Conservation (phyloP, 192 early-diverging fungal genomes). For the Chytriomyces sp. region DNA sequence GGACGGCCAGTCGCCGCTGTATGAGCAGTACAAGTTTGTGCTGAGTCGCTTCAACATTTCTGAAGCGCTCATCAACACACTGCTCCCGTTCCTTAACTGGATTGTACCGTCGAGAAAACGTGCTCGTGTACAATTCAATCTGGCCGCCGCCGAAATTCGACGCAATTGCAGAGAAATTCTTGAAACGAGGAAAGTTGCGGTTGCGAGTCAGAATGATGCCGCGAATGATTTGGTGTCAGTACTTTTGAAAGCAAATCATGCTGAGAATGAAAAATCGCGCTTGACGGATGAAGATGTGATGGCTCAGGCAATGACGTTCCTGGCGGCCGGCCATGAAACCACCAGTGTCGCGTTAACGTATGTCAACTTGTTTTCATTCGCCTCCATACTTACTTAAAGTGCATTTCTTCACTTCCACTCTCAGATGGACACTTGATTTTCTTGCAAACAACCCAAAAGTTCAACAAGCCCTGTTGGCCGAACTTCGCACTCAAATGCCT, state of each 20-base stretch:
- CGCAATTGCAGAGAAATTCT: not conserved
- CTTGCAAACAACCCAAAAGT: conserved; percentile 10
- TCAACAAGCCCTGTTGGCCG: conserved; percentile 5
- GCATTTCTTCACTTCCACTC: no score
- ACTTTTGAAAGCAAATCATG: conserved; percentile 7
- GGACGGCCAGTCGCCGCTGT: not conserved
- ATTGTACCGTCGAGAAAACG: not conserved
- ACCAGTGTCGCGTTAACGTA: conserved; percentile 12
- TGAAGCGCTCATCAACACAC: not conserved
- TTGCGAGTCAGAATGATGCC: not conserved
- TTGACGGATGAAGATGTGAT: conserved; percentile 19
- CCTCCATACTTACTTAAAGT: no score
- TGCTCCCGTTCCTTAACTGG: conserved; percentile 10
- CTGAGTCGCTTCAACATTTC: not conserved
- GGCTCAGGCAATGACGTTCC: conserved; percentile 12
- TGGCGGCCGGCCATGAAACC: conserved; percentile 16
- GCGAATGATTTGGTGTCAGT: conserved; percentile 12
- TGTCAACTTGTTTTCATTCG: not conserved
- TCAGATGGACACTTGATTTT: conserved; percentile 19
- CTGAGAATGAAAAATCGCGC: not conserved
- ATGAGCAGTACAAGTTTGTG: conserved; percentile 2
- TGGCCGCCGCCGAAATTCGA: not conserved
- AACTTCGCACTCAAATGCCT: not conserved
- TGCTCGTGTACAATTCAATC: not conserved
- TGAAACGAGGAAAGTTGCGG: not conserved